phyloP scores from a whole-genome alignment of 2,329 filamentous ascomycete genomes.

The Chalaropsis ovoidea region DNA sequence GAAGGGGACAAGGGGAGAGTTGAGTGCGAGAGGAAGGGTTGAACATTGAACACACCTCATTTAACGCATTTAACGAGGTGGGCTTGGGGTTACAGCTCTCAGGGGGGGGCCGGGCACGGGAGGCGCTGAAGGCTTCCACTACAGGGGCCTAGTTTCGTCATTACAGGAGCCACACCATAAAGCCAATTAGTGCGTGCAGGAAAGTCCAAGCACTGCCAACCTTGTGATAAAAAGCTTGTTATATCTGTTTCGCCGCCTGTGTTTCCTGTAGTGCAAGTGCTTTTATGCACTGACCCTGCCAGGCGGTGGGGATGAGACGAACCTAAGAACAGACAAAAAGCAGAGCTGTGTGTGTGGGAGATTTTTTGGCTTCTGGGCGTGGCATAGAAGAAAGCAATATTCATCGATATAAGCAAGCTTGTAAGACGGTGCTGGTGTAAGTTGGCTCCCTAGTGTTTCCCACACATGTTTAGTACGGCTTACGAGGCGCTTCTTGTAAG shows the following conservation, averaged over 20 bases:
- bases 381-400: not conserved
- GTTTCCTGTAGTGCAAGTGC: not conserved
- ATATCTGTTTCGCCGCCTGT: not conserved
- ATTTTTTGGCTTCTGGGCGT: not conserved
- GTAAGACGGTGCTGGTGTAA: not conserved
- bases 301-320: not conserved
- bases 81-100: constrained; percentile 5
- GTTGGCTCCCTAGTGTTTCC: not conserved
- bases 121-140: not conserved
- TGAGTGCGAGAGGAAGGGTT: not conserved
- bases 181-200: constrained; percentile 4
- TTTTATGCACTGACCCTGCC: constrained; percentile 9
- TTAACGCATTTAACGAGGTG: not conserved
- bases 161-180: not conserved
- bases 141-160: not conserved
- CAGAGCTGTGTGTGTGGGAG: too few relatives aligned
- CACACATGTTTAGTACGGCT: not conserved
- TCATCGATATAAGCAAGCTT: not conserved
- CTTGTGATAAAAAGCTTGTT: constrained; percentile 1
- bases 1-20: not conserved
- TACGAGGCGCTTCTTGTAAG: not conserved
- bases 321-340: constrained; percentile 3
- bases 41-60: constrained; percentile 1
- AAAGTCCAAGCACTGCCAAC: not conserved
- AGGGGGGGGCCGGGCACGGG: not conserved